These are phyloP conservation scores for Fistulinella staudtii DNA, from an alignment of 1,284 basidiomycete genomes.

Conservation along the genomic window DNA sequence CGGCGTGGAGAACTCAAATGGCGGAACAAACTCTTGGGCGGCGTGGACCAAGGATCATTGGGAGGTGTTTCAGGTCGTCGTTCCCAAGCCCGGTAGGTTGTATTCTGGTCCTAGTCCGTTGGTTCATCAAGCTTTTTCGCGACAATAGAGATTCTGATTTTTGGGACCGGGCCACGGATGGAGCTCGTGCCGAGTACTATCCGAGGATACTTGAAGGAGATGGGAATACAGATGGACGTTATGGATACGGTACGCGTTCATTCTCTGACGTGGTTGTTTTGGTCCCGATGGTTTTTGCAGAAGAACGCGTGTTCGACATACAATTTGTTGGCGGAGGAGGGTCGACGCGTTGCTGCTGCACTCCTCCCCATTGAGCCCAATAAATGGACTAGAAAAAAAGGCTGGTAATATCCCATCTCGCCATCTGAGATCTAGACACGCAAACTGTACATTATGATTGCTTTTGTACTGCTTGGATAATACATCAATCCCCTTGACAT, in stretches of 20 bases:
- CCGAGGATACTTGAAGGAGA: conserved; percentile 62
- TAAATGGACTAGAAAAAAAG: conserved; percentile 16
- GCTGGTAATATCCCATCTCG: conserved; percentile 2
- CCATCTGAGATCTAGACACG: neutral
- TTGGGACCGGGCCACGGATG: conserved; percentile 81
- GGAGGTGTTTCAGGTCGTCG: conserved; percentile 74
- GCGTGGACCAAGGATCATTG: conserved; percentile 76
- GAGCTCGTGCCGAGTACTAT: conserved; percentile 70
- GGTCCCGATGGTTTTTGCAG: conserved; percentile 4
- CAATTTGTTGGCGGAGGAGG: conserved; percentile 91
- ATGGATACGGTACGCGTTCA: conserved; percentile 80
- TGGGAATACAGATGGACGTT: conserved; percentile 90
- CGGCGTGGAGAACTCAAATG: conserved; percentile 9
- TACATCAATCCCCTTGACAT: conserved; percentile 4
- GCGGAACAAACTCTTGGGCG: conserved; percentile 36
- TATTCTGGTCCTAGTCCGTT: too few relatives aligned
- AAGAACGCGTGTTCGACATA: conserved; percentile 90
- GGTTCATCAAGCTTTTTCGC: too few relatives aligned
- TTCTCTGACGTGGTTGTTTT: neutral
- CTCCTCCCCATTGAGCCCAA: conserved; percentile 55
- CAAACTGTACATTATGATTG: conserved; percentile 17
- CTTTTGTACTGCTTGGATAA: too few relatives aligned
- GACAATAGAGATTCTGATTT: conserved; percentile 90
- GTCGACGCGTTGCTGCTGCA: conserved; percentile 86
- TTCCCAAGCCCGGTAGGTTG: conserved; percentile 80